Evolutionary conservation across 2,329 filamentous ascomycete species (phyloP), one percentile per base, ranked within the genome.

Genomic region (Huntiella savannae): DNA sequence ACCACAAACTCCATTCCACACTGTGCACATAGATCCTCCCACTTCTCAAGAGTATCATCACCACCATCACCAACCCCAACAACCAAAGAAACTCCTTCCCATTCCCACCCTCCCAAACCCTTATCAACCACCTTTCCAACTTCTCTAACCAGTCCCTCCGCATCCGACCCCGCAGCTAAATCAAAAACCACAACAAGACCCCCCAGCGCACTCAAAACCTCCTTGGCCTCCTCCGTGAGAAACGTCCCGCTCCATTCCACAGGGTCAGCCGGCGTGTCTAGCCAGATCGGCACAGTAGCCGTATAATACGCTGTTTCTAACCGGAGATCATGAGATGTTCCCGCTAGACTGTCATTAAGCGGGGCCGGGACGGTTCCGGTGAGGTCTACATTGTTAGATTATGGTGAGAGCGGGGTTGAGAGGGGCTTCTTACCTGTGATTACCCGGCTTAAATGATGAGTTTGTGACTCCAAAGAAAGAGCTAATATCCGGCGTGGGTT

Each of bases 1-100:
- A 75, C 70, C 35, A 81, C 70, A 61, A 75, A 79, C 62, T 82
- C 77, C 52, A 80, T 59, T 1, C 73, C 72, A 33, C 58, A 65
- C 48, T 70, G 70, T 3, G 66, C 66, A 53, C 72, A 76, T 16
- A 68, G 53, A 47, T 75, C 73, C 53, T 80, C 76, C 75, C 74
- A 79, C 50, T 70, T 67, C 22, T 75, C 72, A 10, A 69, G 59
- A 34, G 65, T 63, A 28, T 15, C 8, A 32, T 57, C 57, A 13
- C 58, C 54, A 4, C 56, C 57, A 39, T 62, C 62, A 16, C 64
- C 68, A 28, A 80, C 65, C 0, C 70, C 74, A 1, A 81, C 61
- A 1, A 69, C 77, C 10, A 82, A 54, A 12, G 66, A 64, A 0
- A 79, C 73, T 1, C 77, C 77, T 48, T 80, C 77, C 77, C 77